Conservation (phyloP, 257 asterid genomes). For the Ilex asprella region DNA sequence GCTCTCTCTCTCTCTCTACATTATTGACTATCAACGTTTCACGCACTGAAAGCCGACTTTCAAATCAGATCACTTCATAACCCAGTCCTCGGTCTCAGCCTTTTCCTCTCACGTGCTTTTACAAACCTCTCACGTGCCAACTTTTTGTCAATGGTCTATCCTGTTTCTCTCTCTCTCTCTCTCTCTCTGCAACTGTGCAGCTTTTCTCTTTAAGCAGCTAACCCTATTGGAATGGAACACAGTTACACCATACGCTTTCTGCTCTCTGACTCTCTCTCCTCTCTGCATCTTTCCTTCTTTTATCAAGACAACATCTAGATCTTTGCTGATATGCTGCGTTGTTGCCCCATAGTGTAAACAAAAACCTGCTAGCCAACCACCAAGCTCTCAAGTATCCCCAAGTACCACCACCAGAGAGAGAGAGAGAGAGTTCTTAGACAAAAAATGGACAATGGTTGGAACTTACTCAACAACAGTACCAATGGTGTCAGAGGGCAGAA, state of each 20-base stretch:
- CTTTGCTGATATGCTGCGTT: not conserved
- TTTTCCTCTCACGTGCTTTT: not conserved
- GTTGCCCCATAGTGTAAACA: not conserved
- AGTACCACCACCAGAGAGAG: not conserved
- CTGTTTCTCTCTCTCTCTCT: not conserved
- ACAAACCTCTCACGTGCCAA: not conserved
- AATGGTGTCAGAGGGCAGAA: conserved; percentile 15
- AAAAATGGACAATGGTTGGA: conserved; percentile 45
- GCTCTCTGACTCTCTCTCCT: not conserved
- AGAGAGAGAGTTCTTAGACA: conserved; percentile 3
- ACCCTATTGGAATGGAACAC: conserved; percentile 22
- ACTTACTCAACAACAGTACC: conserved; percentile 20
- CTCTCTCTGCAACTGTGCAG: conserved; percentile 24
- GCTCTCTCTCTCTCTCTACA: too few species aligned
- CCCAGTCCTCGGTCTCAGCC: not conserved
- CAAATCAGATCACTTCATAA: not conserved
- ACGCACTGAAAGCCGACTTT: not conserved
- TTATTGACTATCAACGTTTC: too few species aligned
- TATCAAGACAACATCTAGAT: not conserved
- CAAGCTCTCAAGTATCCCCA: not conserved
- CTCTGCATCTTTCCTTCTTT: not conserved
- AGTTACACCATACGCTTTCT: conserved; percentile 20
- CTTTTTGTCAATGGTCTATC: not conserved
- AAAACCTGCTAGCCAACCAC: not conserved
- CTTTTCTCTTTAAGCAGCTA: conserved; percentile 18